Evolutionary conservation across 2,329 filamentous ascomycete genomes (phyloP).

Genomic region (Botryotinia calthae): DNA sequence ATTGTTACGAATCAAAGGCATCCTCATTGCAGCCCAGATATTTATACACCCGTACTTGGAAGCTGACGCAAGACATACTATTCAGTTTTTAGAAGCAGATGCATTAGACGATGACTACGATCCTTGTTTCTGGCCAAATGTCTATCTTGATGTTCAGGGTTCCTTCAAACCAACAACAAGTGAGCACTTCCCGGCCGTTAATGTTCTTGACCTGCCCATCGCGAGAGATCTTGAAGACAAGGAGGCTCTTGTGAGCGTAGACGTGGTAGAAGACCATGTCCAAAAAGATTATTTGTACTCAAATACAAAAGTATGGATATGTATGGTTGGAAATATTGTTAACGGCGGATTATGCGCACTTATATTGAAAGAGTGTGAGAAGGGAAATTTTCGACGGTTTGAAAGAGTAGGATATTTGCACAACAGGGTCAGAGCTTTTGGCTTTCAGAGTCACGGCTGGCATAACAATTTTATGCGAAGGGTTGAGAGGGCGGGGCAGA

Average conservation of each 20-base stretch:
- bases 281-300: background rate
- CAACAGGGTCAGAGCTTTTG: background rate
- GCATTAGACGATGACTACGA: background rate
- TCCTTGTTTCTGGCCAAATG: background rate
- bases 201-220: background rate
- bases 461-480: background rate
- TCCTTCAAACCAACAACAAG: background rate
- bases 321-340: background rate
- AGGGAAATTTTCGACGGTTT: background rate
- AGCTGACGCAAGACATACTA: background rate
- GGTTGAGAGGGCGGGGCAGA: background rate
- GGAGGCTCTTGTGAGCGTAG: background rate
- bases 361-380: background rate
- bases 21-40: background rate
- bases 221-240: background rate
- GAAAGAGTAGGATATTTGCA: conserved; percentile 6
- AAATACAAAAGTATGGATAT: background rate
- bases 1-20: background rate
- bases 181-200: background rate
- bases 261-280: background rate
- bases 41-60: background rate
- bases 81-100: background rate
- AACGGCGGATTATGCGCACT: background rate
- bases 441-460: background rate
- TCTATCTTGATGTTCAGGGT: background rate